Base-by-base conservation (phyloP, 768 basidiomycete species). In the Amanita phalloides region DNA sequence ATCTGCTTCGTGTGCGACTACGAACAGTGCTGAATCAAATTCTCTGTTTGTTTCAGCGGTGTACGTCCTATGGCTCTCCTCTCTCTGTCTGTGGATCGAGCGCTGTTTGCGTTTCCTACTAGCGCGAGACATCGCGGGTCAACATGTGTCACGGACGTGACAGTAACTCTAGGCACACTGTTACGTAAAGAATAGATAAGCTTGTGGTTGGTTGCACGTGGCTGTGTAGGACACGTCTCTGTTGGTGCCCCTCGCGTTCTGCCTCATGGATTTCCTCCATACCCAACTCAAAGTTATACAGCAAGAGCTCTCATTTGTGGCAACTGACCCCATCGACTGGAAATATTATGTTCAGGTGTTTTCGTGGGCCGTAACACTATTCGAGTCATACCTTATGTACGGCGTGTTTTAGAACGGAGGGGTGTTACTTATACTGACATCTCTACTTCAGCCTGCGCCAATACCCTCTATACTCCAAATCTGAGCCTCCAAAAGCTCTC, bases 321-420 rank as follows among this genome's bases (percentile, higher is more conserved):
- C 80, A 4, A 77, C 77, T 0, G 82, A 88, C 28, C 71, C 80
- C 3, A 82, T 90, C 37, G 75, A 90, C 66, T 96, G 89, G 84
- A 84, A 89, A 62, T 66, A 75, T 52, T 85, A 86, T 60, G 86
- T 92, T n/a, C 82, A 93, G 55, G 61, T 66, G 23, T 84, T 83
- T 57, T 84, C 89, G 3, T 89, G 86, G 82, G 66, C 69, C 14
- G 82, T 90, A 13, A 81, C 83, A n/a, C 65, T 85, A 11, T 95
- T 93, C 55, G 93, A 97, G 64, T 81, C 82, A 1, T 94, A 89
- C 64, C 76, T 97, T 36, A 62, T 90, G 92, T 95, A 60, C 58
- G 90, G 75, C 3, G 26, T 28, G 50, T 38, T 36, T 42, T 54
- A 48, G 33, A 45, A 49, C 44, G 43, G 45, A 48, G 35, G 46